These are phyloP conservation scores for Hymenoscyphus fraxineus DNA, from an alignment of 2,329 filamentous ascomycete genomes.

Conservation along the genomic window DNA sequence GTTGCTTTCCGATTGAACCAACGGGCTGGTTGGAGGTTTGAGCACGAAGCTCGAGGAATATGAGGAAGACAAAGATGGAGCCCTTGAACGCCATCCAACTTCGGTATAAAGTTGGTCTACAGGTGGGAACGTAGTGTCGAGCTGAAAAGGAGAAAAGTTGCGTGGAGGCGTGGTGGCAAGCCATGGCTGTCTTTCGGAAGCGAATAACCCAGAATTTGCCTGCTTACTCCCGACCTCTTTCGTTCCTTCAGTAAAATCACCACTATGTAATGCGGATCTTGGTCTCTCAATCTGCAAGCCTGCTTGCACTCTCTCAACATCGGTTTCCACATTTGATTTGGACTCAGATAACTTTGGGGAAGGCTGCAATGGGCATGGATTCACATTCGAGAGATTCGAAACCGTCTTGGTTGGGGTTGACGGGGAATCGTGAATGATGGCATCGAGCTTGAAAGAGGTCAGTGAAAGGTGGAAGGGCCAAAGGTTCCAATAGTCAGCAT, in stretches of 20 bases:
- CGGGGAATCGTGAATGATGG: slow-evolving; percentile 29
- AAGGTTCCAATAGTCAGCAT: slow-evolving; percentile 25
- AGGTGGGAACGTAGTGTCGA: slow-evolving; percentile 35
- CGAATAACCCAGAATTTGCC: slow-evolving; percentile 17
- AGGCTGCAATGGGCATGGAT: slow-evolving; percentile 34
- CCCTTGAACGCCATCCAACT: slow-evolving; percentile 23
- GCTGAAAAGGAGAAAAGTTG: slow-evolving; percentile 46
- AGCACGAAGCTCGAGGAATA: slow-evolving; percentile 77
- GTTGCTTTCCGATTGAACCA: slow-evolving; percentile 85
- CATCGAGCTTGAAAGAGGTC: slow-evolving; percentile 26
- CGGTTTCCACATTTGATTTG: slow-evolving; percentile 33
- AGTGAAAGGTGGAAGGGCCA: neutral
- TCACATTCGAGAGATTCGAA: slow-evolving; percentile 18
- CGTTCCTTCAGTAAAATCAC: slow-evolving; percentile 54
- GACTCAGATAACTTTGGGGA: slow-evolving; percentile 35
- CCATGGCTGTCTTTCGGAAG: slow-evolving; percentile 39
- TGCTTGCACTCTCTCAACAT: slow-evolving; percentile 46
- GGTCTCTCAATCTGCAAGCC: slow-evolving; percentile 73
- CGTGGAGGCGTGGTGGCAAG: slow-evolving; percentile 54
- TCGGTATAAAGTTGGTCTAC: slow-evolving; percentile 19
- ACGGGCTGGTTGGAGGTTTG: slow-evolving; percentile 83
- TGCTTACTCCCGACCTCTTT: slow-evolving; percentile 15
- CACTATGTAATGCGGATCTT: slow-evolving; percentile 68
- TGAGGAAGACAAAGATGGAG: slow-evolving; percentile 65
- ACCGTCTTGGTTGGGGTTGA: slow-evolving; percentile 27